A percentile compares a stretch with the other conserved stretches of the same genome.
Conservation (phyloP, 2,329 filamentous ascomycete genomes). For the Diaporthe citri region DNA sequence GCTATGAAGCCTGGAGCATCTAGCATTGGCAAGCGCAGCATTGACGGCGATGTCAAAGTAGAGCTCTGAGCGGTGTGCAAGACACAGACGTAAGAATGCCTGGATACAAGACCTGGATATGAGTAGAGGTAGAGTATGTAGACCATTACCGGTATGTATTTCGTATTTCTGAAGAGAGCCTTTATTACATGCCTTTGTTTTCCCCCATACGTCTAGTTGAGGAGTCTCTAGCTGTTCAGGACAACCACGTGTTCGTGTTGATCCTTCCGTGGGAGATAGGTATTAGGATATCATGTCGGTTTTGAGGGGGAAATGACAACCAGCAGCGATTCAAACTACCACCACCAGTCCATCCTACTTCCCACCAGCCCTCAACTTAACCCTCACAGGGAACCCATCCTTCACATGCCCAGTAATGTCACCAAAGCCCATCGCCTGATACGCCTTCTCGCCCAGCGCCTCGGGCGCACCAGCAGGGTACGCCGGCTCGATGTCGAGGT, state of each 20-base stretch:
- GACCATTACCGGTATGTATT: neutral
- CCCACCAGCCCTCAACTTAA: neutral
- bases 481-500: slow-evolving; percentile 36
- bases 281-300: too few relatives aligned
- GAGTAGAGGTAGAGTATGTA: neutral
- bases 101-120: slow-evolving; percentile 7
- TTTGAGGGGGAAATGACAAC: neutral
- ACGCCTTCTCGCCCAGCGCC: slow-evolving; percentile 29
- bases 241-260: neutral
- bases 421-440: slow-evolving; percentile 4
- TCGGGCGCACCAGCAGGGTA: slow-evolving; percentile 23
- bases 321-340: neutral
- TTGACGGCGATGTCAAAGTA: slow-evolving; percentile 38
- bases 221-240: neutral
- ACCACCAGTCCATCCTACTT: neutral
- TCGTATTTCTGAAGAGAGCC: neutral
- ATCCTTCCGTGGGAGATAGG: too few relatives aligned
- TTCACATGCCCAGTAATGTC: slow-evolving; percentile 32
- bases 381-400: slow-evolving; percentile 31
- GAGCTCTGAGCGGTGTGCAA: slow-evolving; percentile 26
- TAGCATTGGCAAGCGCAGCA: slow-evolving; percentile 51
- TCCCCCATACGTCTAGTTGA: neutral
- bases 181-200: neutral
- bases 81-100: neutral
- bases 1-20: slow-evolving; percentile 74